Conservation (phyloP, 2,329 filamentous ascomycete genomes). For the Stemphylium lycopersici region DNA sequence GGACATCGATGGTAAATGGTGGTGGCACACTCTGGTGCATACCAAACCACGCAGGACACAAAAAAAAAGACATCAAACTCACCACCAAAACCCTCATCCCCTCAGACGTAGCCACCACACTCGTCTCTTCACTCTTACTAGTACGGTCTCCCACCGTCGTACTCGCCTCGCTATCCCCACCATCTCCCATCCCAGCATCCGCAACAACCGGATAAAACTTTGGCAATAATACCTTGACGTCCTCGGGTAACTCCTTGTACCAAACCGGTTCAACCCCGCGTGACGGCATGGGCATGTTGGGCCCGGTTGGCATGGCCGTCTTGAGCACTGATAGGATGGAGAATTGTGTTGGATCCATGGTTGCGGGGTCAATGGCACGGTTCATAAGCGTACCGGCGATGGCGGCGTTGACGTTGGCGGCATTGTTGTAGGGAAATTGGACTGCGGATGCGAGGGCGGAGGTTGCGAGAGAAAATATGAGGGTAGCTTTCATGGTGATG, state of each 20-base stretch:
- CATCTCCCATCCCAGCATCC: neutral
- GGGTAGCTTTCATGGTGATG: constrained; percentile 16
- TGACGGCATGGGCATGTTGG: constrained; percentile 9
- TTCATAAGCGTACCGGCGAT: neutral
- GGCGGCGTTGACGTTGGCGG: neutral
- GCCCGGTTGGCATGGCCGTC: constrained; percentile 18
- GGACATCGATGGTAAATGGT: no score
- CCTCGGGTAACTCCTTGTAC: constrained; percentile 19
- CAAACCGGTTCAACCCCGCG: constrained; percentile 17
- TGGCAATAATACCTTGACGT: constrained; percentile 19
- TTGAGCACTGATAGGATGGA: constrained; percentile 23
- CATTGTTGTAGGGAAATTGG: neutral
- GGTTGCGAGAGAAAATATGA: constrained; percentile 8
- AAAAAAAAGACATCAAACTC: no score
- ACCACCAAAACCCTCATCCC: no score
- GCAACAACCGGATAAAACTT: constrained; percentile 16
- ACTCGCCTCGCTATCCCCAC: neutral
- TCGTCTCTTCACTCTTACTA: neutral
- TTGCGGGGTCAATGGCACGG: constrained; percentile 18
- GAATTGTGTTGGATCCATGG: constrained; percentile 21
- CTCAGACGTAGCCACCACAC: no score
- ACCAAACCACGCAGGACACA: no score
- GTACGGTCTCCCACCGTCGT: neutral
- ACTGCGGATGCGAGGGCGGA: neutral
- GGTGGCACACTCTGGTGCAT: no score